phyloP scores from a whole-genome alignment of 2,329 filamentous ascomycete genomes.

The Trichoderma lentiforme region DNA sequence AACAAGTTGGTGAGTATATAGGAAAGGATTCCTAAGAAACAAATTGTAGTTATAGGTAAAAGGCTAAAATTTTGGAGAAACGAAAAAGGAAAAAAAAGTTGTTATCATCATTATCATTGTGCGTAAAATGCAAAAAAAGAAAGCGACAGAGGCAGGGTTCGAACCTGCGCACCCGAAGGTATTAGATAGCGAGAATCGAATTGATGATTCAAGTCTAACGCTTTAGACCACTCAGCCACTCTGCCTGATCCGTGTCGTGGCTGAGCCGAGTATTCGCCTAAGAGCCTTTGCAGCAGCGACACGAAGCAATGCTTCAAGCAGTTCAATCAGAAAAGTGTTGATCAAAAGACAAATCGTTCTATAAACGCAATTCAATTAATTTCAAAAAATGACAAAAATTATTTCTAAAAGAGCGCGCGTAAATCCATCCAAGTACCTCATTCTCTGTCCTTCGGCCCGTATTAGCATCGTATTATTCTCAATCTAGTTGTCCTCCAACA shows the following conservation, averaged over 20 bases:
- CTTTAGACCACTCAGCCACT: constrained; percentile 19
- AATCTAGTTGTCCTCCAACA: not conserved
- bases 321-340: not conserved
- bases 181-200: constrained; percentile 17
- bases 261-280: not conserved
- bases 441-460: not conserved
- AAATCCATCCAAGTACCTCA: not conserved
- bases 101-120: no score
- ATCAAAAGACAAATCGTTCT: not conserved
- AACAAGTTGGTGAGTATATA: no score
- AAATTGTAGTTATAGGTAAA: no score
- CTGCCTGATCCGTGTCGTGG: constrained; percentile 1
- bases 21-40: no score
- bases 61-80: rapidly evolving
- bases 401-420: not conserved
- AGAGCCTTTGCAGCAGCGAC: not conserved
- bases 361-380: not conserved
- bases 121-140: not conserved
- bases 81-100: not conserved
- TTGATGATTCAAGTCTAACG: constrained; percentile 17
- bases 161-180: constrained; percentile 19
- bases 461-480: not conserved
- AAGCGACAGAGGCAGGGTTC: constrained; percentile 18
- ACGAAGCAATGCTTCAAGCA: not conserved
- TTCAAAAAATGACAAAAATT: not conserved